Base-by-base conservation (phyloP, 2,329 filamentous ascomycete genomes). In the Ceratocystis ficicola region DNA sequence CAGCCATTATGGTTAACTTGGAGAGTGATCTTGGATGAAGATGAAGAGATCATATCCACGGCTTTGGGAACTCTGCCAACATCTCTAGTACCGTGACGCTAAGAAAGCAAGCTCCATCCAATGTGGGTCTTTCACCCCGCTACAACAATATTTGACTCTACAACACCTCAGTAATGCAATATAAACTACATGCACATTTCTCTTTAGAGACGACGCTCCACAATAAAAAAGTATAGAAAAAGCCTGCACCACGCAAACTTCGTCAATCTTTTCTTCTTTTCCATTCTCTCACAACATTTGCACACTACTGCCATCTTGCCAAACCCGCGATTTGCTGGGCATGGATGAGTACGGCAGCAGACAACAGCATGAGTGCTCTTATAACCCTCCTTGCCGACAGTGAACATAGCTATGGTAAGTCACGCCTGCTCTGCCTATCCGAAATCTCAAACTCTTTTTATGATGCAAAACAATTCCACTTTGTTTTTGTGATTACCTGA, bases 1-100 rank as follows among this genome's bases (percentile, higher is more conserved):
- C 94, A 66, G 87, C 80, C 88, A 92, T 91, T 20, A 32, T 60
- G 28, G 5, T 52, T 48, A 20, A 52, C 10, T 52, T 20, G 22
- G 10, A 8, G 22, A 5, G 22, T 28, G 5, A 12, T 52, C 4
- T 52, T 28, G 22, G 48, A 10, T 25, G 20, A 52, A 25, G 12
- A 22, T 52, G 48, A 52, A 52, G 28, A 48, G n/a, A 52, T n/a
- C 10, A 12, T 22, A 52, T 12, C 22, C 8, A 52, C 22, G 8
- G 22, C 48, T 15, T 25, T 52, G 8, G 12, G 20, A 52, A 52
- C 6, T 52, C 3, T 28, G 25, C 20, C 20, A n/a, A 8, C 8
- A 7, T 59, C 28, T 59, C 30, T 7, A 15, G 15, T 20, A 28
- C 28, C 20, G 55, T 36, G 28, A 41, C 10, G 30, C 32, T 3